Percentiles rank a stretch among this genome's conserved stretches.
These are phyloP conservation scores for Ceratobasidium theobromae DNA, from an alignment of 1,284 basidiomycete genomes.

Conservation along the genomic window DNA sequence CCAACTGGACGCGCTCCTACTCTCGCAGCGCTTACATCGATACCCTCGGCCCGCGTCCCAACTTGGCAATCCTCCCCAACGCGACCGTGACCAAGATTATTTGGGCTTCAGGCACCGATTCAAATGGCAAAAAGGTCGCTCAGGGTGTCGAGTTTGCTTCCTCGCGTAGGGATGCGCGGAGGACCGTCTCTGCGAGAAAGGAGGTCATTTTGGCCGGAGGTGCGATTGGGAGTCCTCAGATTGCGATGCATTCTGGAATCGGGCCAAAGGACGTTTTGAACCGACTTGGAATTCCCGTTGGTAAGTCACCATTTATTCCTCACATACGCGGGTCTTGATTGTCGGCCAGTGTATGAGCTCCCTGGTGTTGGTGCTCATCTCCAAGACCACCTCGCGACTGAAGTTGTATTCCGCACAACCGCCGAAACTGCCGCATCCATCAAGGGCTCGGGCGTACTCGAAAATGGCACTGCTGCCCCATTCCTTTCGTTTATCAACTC, in stretches of 20 bases:
- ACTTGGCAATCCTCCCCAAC: slow-evolving; percentile 62
- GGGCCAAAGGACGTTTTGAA: slow-evolving; percentile 61
- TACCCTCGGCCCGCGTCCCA: slow-evolving; percentile 56
- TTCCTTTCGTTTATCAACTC: slow-evolving; percentile 68
- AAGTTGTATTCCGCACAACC: slow-evolving; percentile 52
- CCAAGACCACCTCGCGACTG: slow-evolving; percentile 66
- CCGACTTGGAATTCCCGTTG: slow-evolving; percentile 50
- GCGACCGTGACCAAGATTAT: slow-evolving; percentile 63
- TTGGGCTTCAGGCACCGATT: slow-evolving; percentile 43
- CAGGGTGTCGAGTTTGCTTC: slow-evolving; percentile 59
- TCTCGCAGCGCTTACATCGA: slow-evolving; percentile 70
- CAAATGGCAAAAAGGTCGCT: slow-evolving; percentile 44
- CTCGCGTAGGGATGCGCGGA: slow-evolving; percentile 41
- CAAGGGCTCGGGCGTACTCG: slow-evolving; percentile 40
- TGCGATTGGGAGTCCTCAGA: slow-evolving; percentile 63
- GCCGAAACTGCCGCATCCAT: slow-evolving; percentile 52
- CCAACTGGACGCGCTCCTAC: slow-evolving; percentile 68
- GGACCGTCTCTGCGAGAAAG: slow-evolving; percentile 51
- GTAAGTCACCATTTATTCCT: no score
- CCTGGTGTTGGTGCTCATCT: slow-evolving; percentile 77
- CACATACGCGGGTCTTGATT: not conserved
- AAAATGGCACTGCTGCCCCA: slow-evolving; percentile 42
- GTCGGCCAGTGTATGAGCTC: slow-evolving; percentile 52
- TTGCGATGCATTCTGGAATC: slow-evolving; percentile 71
- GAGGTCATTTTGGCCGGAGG: slow-evolving; percentile 67